Evolutionary conservation across 1,139 yeast genomes (phyloP).

Genomic region (Candida sojae): DNA sequence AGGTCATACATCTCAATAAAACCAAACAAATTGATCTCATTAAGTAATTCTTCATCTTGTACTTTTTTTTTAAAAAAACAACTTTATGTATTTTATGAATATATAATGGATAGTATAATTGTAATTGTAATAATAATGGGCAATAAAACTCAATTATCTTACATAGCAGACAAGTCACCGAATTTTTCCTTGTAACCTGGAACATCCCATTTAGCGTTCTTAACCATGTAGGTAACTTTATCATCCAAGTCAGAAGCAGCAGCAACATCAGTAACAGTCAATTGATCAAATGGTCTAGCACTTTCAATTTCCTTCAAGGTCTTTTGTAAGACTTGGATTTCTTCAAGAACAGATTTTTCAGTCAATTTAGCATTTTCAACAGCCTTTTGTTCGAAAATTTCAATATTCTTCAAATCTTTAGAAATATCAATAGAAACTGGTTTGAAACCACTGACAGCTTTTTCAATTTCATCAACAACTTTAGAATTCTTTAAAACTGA

Average conservation of each 20-base stretch:
- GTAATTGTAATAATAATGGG: background rate
- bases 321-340: slow-evolving; percentile 80
- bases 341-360: slow-evolving; percentile 84
- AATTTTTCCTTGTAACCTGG: slow-evolving; percentile 98
- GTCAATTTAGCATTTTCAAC: slow-evolving; percentile 94
- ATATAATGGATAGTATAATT: background rate
- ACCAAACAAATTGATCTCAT: background rate
- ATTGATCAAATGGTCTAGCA: slow-evolving; percentile 97
- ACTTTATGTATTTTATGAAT: background rate
- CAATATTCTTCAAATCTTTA: slow-evolving; percentile 89
- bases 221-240: slow-evolving; percentile 92
- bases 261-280: slow-evolving; percentile 91
- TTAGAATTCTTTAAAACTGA: slow-evolving; percentile 76
- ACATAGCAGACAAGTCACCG: slow-evolving; percentile 95
- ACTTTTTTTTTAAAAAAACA: slow-evolving; percentile 1
- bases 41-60: slow-evolving; percentile 3
- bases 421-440: slow-evolving; percentile 85
- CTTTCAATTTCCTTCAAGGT: slow-evolving; percentile 92
- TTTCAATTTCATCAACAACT: slow-evolving; percentile 80
- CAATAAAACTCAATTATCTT: slow-evolving; percentile 16
- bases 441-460: slow-evolving; percentile 71
- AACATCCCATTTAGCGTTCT: slow-evolving; percentile 97
- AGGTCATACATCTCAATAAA: slow-evolving; percentile 17
- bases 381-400: slow-evolving; percentile 93
- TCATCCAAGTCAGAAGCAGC: slow-evolving; percentile 98